phyloP scores from a whole-genome alignment of 306 rosid species.

The Quercus parvula region DNA sequence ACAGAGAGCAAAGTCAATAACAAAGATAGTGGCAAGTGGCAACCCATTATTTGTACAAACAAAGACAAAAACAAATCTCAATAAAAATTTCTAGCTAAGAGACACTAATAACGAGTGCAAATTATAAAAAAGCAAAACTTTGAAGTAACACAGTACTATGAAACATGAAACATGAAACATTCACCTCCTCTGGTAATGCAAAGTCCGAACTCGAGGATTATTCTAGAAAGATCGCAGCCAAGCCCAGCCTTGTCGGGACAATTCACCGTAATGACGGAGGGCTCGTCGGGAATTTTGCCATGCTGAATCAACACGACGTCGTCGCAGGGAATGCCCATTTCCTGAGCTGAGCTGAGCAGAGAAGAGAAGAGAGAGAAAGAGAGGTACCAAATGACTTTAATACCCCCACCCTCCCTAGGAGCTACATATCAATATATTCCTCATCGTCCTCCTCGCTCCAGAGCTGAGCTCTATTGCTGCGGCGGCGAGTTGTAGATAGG shows the following conservation, averaged over 20 bases:
- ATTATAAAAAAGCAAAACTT: not conserved
- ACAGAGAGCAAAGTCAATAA: too few species aligned
- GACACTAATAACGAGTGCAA: too few species aligned
- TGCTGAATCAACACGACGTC: conserved; percentile 59
- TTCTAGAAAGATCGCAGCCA: conserved; percentile 75
- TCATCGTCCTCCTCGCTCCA: not conserved
- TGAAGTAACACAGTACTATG: too few species aligned
- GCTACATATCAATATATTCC: too few species aligned
- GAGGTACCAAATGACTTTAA: too few species aligned
- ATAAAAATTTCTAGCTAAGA: too few species aligned
- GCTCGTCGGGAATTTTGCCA: conserved; percentile 37
- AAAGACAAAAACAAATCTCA: too few species aligned
- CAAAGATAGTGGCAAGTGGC: too few species aligned
- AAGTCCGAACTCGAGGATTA: conserved; percentile 69
- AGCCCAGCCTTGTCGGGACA: conserved; percentile 89
- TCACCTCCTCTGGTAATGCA: conserved; percentile 61
- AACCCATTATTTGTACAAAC: too few species aligned
- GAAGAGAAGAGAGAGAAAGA: too few species aligned
- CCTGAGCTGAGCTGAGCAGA: not conserved
- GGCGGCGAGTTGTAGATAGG: conserved; percentile 3
- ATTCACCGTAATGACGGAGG: conserved; percentile 60
- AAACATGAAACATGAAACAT: conserved; percentile 5
- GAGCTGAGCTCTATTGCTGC: conserved; percentile 23
- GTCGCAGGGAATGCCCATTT: conserved; percentile 67
- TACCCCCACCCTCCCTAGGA: too few species aligned